Conservation (phyloP, 73 alveolate species). For the Paramecium pentaurelia region DNA sequence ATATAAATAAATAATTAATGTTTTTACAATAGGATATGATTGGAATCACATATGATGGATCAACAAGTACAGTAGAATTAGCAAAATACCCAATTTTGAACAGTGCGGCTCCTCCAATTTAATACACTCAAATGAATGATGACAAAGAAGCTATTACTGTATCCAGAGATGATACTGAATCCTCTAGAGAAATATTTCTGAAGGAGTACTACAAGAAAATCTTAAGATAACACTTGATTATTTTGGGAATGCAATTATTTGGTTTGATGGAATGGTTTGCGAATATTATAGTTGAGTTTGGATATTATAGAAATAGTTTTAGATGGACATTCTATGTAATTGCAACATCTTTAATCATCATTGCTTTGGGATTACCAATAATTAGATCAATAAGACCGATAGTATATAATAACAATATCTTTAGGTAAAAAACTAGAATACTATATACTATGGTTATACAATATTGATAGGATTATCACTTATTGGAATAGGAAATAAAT, state of each 20-base stretch:
- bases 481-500: background rate
- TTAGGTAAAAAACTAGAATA: background rate
- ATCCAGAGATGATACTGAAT: background rate
- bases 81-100: background rate
- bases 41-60: background rate
- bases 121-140: background rate
- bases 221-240: background rate
- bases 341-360: background rate
- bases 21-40: background rate
- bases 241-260: background rate
- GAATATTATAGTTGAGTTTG: background rate
- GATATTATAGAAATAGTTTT: background rate
- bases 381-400: background rate
- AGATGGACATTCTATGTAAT: background rate
- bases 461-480: background rate
- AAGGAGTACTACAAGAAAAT: background rate
- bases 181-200: background rate
- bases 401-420: background rate
- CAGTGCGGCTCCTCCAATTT: background rate
- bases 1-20: background rate
- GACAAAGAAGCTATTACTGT: background rate
- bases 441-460: background rate
- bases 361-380: background rate
- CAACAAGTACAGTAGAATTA: background rate
- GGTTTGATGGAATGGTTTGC: background rate